Percentiles rank a stretch among this genome's conserved stretches.
phyloP scores from a whole-genome alignment of 2,329 filamentous ascomycete species.

The Lecanicillium sp. region DNA sequence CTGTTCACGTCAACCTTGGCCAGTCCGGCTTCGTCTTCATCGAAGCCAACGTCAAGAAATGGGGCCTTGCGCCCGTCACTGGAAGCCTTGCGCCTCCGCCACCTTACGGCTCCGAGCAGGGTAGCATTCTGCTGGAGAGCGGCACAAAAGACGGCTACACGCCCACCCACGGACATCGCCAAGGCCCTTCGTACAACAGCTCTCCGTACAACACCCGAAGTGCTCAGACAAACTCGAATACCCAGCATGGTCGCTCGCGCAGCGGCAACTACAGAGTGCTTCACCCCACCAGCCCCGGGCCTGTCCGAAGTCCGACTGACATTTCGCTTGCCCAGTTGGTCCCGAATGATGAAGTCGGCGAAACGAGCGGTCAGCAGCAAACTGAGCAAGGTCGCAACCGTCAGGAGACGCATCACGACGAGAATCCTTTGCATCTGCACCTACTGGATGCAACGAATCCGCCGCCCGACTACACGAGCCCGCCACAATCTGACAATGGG shows the following conservation, averaged over 20 bases:
- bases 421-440: slow-evolving; percentile 29
- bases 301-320: slow-evolving; percentile 84
- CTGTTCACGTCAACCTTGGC: slow-evolving; percentile 93
- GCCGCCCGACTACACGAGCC: slow-evolving; percentile 66
- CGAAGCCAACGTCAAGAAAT: slow-evolving; percentile 99
- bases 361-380: slow-evolving; percentile 45
- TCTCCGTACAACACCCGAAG: slow-evolving; percentile 33
- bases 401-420: slow-evolving; percentile 15
- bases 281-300: slow-evolving; percentile 77
- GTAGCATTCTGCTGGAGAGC: slow-evolving; percentile 87
- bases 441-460: slow-evolving; percentile 52
- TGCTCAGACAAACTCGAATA: slow-evolving; percentile 32
- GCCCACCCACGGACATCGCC: slow-evolving; percentile 32
- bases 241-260: slow-evolving; percentile 64
- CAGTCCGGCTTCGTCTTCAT: slow-evolving; percentile 98
- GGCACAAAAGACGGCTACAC: slow-evolving; percentile 58
- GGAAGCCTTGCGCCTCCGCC: slow-evolving; percentile 91
- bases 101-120: slow-evolving; percentile 94
- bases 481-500: slow-evolving; percentile 49
- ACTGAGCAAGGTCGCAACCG: background rate
- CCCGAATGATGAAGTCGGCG: slow-evolving; percentile 63
- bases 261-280: slow-evolving; percentile 73
- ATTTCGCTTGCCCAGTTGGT: slow-evolving; percentile 87
- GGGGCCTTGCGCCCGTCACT: slow-evolving; percentile 93
- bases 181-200: slow-evolving; percentile 37